Conservation (phyloP, 345 rosid genomes). For the Pistacia atlantica region DNA sequence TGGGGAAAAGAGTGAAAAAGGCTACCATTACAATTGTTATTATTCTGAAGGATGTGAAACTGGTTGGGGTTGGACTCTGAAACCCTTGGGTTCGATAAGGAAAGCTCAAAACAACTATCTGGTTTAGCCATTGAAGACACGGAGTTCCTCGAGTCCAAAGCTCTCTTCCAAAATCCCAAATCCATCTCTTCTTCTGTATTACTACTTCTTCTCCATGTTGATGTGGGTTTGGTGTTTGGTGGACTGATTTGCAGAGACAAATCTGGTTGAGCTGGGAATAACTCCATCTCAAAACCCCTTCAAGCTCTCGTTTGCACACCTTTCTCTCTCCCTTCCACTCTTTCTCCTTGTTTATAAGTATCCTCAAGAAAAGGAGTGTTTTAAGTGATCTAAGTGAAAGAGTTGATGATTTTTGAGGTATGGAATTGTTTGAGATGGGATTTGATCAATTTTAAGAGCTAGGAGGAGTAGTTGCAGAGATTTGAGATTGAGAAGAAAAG, state of each 20-base stretch:
- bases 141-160: slow-evolving; percentile 53
- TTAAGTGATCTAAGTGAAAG: slow-evolving; percentile 30
- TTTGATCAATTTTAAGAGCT: slow-evolving; percentile 26
- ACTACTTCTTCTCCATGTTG: slow-evolving; percentile 56
- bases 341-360: not conserved
- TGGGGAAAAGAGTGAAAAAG: slow-evolving; percentile 44
- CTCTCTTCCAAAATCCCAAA: slow-evolving; percentile 64
- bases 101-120: slow-evolving; percentile 51
- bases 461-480: slow-evolving; percentile 49
- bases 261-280: slow-evolving; percentile 86
- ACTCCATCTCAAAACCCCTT: slow-evolving; percentile 50
- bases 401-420: slow-evolving; percentile 19
- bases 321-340: not conserved
- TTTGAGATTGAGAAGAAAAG: slow-evolving; percentile 49
- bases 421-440: slow-evolving; percentile 23
- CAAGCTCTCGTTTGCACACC: not conserved
- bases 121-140: slow-evolving; percentile 55
- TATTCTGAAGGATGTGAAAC: slow-evolving; percentile 34
- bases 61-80: slow-evolving; percentile 43
- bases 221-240: slow-evolving; percentile 63
- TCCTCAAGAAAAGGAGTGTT: not conserved
- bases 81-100: slow-evolving; percentile 61
- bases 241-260: slow-evolving; percentile 73
- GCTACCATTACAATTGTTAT: slow-evolving; percentile 31
- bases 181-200: slow-evolving; percentile 45